phyloP scores from a whole-genome alignment of 305 asterid genomes.

The Plantago rigida region DNA sequence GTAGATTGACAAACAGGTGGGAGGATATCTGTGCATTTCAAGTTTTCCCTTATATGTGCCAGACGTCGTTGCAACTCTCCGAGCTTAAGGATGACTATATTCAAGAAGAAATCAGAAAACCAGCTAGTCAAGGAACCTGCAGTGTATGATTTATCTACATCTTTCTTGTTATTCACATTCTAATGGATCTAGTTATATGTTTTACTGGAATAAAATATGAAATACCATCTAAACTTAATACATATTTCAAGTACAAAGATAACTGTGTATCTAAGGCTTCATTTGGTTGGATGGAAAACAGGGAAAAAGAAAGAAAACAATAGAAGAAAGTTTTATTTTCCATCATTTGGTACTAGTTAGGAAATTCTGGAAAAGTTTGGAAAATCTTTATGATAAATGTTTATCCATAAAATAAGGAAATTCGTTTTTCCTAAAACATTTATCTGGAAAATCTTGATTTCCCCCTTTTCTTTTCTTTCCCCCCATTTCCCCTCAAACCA shows the following conservation, averaged over 20 bases:
- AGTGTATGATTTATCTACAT: conserved; percentile 39
- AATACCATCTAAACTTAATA: no score
- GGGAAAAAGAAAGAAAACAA: no score
- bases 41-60: conserved; percentile 66
- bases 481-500: no score
- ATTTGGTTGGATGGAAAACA: no score
- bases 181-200: conserved; percentile 16
- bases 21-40: conserved; percentile 71
- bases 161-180: conserved; percentile 17
- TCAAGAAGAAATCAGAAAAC: conserved; percentile 80
- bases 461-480: no score
- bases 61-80: conserved; percentile 50
- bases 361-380: no score
- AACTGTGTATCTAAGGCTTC: not conserved
- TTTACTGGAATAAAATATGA: not conserved
- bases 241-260: not conserved
- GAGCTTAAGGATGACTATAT: conserved; percentile 79
- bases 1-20: conserved; percentile 63
- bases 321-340: no score
- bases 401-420: no score
- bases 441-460: no score
- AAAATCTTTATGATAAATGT: no score
- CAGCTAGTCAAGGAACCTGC: conserved; percentile 47
- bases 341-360: no score
- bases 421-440: no score